phyloP scores from a whole-genome alignment of 805 yeast species.

The Hanseniaspora singularis region DNA sequence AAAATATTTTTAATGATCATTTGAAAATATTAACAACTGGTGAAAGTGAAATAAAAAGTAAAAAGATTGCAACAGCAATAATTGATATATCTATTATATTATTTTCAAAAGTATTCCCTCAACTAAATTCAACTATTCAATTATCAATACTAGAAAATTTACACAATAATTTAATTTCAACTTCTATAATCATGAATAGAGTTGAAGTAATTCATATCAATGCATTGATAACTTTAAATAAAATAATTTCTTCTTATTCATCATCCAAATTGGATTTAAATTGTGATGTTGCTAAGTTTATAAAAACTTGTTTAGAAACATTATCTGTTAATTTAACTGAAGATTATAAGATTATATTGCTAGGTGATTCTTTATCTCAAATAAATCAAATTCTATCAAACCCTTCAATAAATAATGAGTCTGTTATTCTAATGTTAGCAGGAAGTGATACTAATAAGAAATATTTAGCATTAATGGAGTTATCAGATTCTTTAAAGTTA shows the following conservation, averaged over 20 bases:
- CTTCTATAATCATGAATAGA: slow-evolving; percentile 28
- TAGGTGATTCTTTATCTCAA: not conserved
- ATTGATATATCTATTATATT: slow-evolving; percentile 25
- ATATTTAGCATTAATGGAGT: not conserved
- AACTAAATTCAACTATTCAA: slow-evolving; percentile 65
- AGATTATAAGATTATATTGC: not conserved
- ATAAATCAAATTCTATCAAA: not conserved
- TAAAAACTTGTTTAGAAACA: not conserved
- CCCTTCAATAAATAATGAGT: not conserved
- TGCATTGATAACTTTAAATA: slow-evolving; percentile 51
- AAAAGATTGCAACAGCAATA: slow-evolving; percentile 3
- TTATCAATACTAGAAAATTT: slow-evolving; percentile 76
- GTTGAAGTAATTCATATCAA: slow-evolving; percentile 48
- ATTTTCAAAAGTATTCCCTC: slow-evolving; percentile 58
- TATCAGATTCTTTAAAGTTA: not conserved
- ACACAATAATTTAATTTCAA: slow-evolving; percentile 41
- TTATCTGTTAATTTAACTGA: not conserved
- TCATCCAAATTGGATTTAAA: slow-evolving; percentile 14
- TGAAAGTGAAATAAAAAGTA: not conserved
- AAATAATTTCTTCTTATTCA: slow-evolving; percentile 25
- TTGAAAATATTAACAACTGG: slow-evolving; percentile 24
- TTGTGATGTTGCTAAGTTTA: not conserved
- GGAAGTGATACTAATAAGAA: not conserved
- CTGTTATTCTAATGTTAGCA: not conserved
- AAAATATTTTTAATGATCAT: slow-evolving; percentile 35